These are phyloP conservation scores for Melaleuca alternifolia DNA, from an alignment of 345 rosid species.

Conservation along the genomic window DNA sequence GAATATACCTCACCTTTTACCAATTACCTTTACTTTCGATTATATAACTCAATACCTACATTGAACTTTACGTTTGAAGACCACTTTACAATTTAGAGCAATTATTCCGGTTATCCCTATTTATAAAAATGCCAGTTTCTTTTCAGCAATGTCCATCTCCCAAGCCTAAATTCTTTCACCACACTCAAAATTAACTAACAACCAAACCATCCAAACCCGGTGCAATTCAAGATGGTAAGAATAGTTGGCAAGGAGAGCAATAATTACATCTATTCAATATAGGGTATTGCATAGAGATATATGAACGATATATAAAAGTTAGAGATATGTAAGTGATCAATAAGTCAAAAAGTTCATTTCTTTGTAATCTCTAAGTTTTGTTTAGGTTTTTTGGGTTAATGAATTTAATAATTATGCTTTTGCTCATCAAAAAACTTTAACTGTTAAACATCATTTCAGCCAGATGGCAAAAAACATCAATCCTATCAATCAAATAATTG, in stretches of 20 bases:
- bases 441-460: background rate
- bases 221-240: background rate
- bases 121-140: background rate
- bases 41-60: background rate
- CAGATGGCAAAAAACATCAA: background rate
- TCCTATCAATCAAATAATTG: background rate
- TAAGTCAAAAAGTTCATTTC: no score
- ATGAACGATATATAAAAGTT: background rate
- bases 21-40: background rate
- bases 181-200: background rate
- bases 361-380: background rate
- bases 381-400: background rate
- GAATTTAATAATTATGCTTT: background rate
- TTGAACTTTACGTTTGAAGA: background rate
- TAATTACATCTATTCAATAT: background rate
- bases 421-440: background rate
- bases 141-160: background rate
- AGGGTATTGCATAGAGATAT: background rate
- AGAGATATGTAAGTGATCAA: background rate
- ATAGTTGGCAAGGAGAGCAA: background rate
- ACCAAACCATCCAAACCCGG: background rate
- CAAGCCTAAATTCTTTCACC: background rate
- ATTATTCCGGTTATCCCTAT: background rate
- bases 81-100: background rate
- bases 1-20: background rate